phyloP scores from a whole-genome alignment of 176 grass and related monocot species.

The Olyra latifolia region DNA sequence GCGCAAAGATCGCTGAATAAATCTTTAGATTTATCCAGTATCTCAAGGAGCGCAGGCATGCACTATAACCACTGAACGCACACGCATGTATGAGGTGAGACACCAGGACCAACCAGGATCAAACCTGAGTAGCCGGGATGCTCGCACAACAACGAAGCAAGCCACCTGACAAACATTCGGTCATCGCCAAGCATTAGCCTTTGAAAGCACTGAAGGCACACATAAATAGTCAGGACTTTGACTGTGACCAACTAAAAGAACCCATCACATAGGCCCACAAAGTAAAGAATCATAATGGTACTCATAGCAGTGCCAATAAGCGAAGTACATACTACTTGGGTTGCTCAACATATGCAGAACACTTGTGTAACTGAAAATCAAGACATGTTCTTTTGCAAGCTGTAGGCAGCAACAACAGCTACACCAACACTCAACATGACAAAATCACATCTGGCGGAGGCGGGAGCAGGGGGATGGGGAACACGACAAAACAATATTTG shows the following conservation, averaged over 20 bases:
- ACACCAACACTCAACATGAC: background rate
- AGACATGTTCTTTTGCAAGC: background rate
- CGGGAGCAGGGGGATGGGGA: background rate
- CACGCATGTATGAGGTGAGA: too few relatives aligned
- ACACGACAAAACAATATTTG: background rate
- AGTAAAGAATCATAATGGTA: background rate
- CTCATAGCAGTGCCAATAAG: background rate
- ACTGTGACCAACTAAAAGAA: background rate
- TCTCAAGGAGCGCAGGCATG: too few relatives aligned
- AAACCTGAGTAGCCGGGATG: too few relatives aligned
- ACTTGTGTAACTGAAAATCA: background rate
- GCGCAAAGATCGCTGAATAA: too few relatives aligned
- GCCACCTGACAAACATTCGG: too few relatives aligned
- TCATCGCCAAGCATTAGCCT: background rate
- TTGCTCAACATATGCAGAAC: background rate
- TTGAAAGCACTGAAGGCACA: background rate
- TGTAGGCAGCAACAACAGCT: background rate
- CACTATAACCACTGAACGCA: too few relatives aligned
- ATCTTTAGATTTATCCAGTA: too few relatives aligned
- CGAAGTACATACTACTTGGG: background rate
- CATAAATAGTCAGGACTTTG: background rate
- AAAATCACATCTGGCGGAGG: background rate
- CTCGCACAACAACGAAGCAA: too few relatives aligned
- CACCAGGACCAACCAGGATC: too few relatives aligned
- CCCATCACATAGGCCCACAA: slow-evolving; percentile 4